Evolutionary conservation across 2,329 filamentous ascomycete genomes (phyloP), one percentile per base, ranked within the genome.

Genomic region (Pseudogymnoascus sp.): DNA sequence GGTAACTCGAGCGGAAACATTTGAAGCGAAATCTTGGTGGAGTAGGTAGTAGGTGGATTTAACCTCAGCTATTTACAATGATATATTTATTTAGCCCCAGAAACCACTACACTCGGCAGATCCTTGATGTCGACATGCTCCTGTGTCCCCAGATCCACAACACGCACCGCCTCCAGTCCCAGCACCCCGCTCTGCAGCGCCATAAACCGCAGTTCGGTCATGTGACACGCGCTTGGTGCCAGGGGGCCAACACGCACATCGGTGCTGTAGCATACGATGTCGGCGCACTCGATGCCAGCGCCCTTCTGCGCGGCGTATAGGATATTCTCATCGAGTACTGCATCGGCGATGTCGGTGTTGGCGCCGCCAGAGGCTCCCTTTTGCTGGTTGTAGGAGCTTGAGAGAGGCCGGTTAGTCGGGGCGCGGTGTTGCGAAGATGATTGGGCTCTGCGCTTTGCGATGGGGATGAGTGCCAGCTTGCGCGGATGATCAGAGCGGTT

Each of bases 61-160:
- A 55, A 55, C 48, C 48, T 55, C 9, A 33, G 45, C 48, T 33
- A 55, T 55, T 18, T 18, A 18, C 29, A 55, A 55, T 55, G 48
- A 55, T 55, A 55, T 55, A 55, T 55, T 55, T 55, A 55, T 55
- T 55, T 27, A 33, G 29, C 48, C 29, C 58, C 25, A 59, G 58
- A 37, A 27, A 87, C 80, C 60, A 90, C 74, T 67, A 91, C 83
- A 48, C 82, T 85, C 0, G 90, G 90, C 65, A 94, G 72, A 64
- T 93, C 87, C 64, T 83, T 81, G 61, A 92, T 85, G 72, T 93
- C 89, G 3, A 90, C 86, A 70, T 89, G 87, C 75, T 92, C 88
- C 69, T 90, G 86, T 35, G 84, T 88, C 21, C 79, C 83, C 64
- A 93, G 72, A 72, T 94, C 90, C 3, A 92, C 79, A 1, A 93